phyloP scores from a whole-genome alignment of 257 asterid species.

The Solanum chiquidenum region DNA sequence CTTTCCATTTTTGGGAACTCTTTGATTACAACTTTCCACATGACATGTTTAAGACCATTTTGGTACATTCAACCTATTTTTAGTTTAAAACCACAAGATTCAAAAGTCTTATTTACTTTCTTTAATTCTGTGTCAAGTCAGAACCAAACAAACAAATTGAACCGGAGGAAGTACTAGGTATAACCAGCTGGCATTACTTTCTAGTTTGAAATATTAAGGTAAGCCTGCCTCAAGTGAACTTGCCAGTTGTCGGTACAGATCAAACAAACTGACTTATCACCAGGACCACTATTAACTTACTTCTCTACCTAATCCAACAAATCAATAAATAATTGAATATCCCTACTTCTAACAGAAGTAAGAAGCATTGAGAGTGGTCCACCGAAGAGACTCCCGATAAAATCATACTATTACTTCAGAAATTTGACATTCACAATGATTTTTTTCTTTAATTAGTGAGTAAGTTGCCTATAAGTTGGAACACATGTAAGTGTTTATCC shows the following conservation, averaged over 20 bases:
- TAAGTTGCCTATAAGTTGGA: neutral
- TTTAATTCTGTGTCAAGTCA: neutral
- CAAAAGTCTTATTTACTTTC: neutral
- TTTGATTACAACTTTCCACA: neutral
- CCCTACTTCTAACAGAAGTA: neutral
- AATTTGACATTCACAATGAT: neutral
- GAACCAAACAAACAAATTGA: neutral
- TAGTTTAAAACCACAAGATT: neutral
- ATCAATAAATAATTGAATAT: neutral
- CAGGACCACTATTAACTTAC: conserved; percentile 9
- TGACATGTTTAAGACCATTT: neutral
- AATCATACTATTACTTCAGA: neutral
- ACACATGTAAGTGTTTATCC: neutral
- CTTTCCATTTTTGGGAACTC: neutral
- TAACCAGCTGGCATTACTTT: neutral
- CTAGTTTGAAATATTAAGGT: neutral
- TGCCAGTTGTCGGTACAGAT: neutral
- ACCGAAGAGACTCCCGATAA: neutral
- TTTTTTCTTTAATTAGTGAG: neutral
- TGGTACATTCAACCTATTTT: neutral
- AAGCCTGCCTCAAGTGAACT: neutral
- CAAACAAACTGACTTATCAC: neutral
- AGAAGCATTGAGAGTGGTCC: neutral
- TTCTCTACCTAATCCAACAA: conserved; percentile 14
- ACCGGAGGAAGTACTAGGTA: neutral